These are phyloP conservation scores for Stellera chamaejasme DNA, from an alignment of 345 rosid genomes.

Conservation along the genomic window DNA sequence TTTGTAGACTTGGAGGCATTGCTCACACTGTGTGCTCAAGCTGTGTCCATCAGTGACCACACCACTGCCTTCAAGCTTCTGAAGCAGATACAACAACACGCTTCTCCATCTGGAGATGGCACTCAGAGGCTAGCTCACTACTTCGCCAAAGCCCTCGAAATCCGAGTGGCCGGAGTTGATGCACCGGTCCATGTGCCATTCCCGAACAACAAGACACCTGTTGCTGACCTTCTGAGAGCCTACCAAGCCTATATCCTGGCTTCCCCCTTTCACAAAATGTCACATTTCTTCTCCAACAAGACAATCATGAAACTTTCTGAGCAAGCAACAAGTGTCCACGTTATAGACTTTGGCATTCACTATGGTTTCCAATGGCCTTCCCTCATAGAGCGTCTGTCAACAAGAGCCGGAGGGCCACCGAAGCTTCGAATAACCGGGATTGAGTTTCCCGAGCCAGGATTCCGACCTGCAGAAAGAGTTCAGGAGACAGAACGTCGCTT, in stretches of 20 bases:
- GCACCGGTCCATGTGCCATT: constrained; percentile 22
- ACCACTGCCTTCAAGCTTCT: constrained; percentile 46
- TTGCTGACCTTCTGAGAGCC: constrained; percentile 45
- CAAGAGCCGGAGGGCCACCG: constrained; percentile 40
- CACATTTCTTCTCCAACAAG: constrained; percentile 34
- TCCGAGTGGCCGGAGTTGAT: constrained; percentile 40
- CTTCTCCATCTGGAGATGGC: constrained; percentile 51
- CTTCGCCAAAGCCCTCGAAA: constrained; percentile 56
- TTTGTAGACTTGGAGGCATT: constrained; percentile 39
- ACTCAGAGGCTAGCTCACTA: constrained; percentile 58
- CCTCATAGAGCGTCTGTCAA: constrained; percentile 48
- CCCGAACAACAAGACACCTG: constrained; percentile 23
- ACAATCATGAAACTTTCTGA: constrained; percentile 37
- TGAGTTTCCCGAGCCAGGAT: constrained; percentile 81
- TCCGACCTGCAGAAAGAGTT: constrained; percentile 60
- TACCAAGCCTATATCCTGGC: constrained; percentile 40
- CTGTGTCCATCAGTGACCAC: constrained; percentile 50
- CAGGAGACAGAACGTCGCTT: constrained; percentile 65
- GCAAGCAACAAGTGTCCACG: constrained; percentile 52
- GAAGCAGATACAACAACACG: constrained; percentile 51
- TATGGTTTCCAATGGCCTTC: constrained; percentile 94
- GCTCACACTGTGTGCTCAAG: constrained; percentile 61
- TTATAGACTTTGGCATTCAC: constrained; percentile 67
- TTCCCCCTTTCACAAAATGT: constrained; percentile 49
- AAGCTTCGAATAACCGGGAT: constrained; percentile 63